phyloP scores from a whole-genome alignment of 148 eudicot genomes.

The Rhododendron griersonianum region DNA sequence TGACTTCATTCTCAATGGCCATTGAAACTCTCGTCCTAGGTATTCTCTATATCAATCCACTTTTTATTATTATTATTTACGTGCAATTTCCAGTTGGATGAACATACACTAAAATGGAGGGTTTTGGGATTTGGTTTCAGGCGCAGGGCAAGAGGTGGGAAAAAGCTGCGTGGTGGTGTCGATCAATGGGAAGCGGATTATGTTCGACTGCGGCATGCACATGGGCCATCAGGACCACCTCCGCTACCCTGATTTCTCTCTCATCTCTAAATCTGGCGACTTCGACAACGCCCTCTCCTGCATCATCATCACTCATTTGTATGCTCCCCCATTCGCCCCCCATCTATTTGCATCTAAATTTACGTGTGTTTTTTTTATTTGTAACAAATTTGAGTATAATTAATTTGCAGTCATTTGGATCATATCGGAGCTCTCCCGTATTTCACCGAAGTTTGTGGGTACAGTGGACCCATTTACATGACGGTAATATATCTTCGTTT shows the following conservation, averaged over 20 bases:
- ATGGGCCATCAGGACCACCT: slow-evolving; percentile 71
- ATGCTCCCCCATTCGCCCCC: not conserved
- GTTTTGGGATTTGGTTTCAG: slow-evolving; percentile 25
- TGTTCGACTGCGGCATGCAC: slow-evolving; percentile 99
- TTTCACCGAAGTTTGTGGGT: slow-evolving; percentile 96
- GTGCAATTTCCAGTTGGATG: not conserved
- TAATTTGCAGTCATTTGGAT: slow-evolving; percentile 73
- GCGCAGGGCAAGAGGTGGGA: slow-evolving; percentile 98
- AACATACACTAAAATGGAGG: not conserved
- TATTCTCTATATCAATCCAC: slow-evolving; percentile 7
- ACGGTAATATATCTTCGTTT: slow-evolving; percentile 45
- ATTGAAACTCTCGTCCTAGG: slow-evolving; percentile 63
- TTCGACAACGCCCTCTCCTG: slow-evolving; percentile 55
- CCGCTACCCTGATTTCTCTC: slow-evolving; percentile 87
- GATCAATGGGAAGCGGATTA: slow-evolving; percentile 77
- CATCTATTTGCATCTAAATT: not conserved
- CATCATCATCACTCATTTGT: slow-evolving; percentile 83
- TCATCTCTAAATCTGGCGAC: slow-evolving; percentile 49
- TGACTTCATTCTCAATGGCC: slow-evolving; percentile 23
- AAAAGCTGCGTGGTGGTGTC: slow-evolving; percentile 87
- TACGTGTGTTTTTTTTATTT: not conserved
- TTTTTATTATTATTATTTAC: not conserved
- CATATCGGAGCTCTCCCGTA: slow-evolving; percentile 92
- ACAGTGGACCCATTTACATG: slow-evolving; percentile 90
- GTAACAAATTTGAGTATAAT: not conserved